Evolutionary conservation across 2,329 filamentous ascomycete species (phyloP), one percentile per base, ranked within the genome.

Genomic region (Colletotrichum echinochloae): DNA sequence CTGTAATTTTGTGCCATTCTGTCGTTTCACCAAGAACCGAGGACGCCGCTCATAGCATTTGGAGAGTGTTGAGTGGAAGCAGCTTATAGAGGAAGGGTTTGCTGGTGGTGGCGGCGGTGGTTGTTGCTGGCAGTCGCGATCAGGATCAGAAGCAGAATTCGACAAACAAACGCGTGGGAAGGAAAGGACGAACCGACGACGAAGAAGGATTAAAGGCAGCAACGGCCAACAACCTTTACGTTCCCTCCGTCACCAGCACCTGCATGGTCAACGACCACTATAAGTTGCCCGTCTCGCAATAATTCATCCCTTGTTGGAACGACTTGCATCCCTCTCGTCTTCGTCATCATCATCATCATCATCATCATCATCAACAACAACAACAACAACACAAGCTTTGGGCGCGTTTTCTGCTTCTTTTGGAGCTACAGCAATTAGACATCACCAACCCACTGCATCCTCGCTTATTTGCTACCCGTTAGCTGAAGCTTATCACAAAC

Each of bases 21-120:
- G 52, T 59, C 52, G 18, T 67, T 66, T 16, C 20, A 59, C 48
- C 46, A 30, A 60, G 35, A 66, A 67, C n/a, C n/a, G n/a, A 28
- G 64, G 20, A 28, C 56, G 37, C 51, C 33, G 56, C 44, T 23
- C 66, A 30, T 57, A 52, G 56, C 51, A 35, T 46, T 57, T 51
- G 61, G 57, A 59, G n/a, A 44, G 66, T 55, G 55, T 49, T 11
- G 46, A 16, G 23, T 46, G 59, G 59, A 56, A 18, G 18, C 41
- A 28, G n/a, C 23, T 51, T 35, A 26, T 39, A 56, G 55, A 37
- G 44, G 41, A 66, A 67, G 56, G 67, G 41, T 39, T 39, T 44
- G 26, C 33, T 35, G 26, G 65, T 65, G 35, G 46, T 46, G 9
- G 59, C 52, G 48, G 49, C 46, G 26, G 65, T 65, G 35, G 46